Base-by-base conservation (phyloP, 352 stramenopile species). In the Phytopythium montanum region DNA sequence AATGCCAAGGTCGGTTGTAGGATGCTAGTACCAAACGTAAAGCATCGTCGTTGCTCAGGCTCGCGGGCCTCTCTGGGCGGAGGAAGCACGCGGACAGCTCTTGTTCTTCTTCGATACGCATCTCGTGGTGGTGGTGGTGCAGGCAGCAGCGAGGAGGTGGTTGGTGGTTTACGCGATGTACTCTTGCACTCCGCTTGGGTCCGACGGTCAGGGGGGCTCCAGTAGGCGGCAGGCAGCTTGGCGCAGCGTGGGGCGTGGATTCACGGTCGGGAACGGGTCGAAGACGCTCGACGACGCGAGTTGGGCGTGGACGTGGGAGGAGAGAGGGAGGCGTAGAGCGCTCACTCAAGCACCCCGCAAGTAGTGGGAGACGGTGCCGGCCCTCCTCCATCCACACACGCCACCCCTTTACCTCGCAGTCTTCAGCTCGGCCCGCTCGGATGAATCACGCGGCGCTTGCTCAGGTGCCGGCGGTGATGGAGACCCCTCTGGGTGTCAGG, bases 21-120 rank as follows among this genome's bases (percentile, higher is more conserved):
- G 64, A 72, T 75, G 68, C 68, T 75, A 57, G 60, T 75, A 75
- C 64, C 68, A 60, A 72, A 72, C 64, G 68, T 75, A 75, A 72
- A 70, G 68, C 64, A 72, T 72, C 68, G 67, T 74, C 67, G 68
- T 72, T 72, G 68, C 64, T 57, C 51, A 57, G 25, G 21, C 41
- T 54, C 48, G 48, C 48, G 48, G 28, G 48, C 48, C 21, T 6
- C 29, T 25, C 21, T 3, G 26, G 28, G 26, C 16, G 19, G 8
- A 18, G 38, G 21, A 16, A 3, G 28, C 7, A 10, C 18, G 49
- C 18, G 28, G 16, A 31, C 49, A n/a, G 29, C 16, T 52, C 45
- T 34, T 54, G 25, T 53, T 54, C 48, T 54, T 52, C 45, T 55
- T 55, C 51, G 51, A 57, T 36, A 57, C 34, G 51, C 51, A 57